Evolutionary conservation across 2,329 filamentous ascomycete species (phyloP), one percentile per base, ranked within the genome.

Genomic region (Sodiomyces alkalinus): DNA sequence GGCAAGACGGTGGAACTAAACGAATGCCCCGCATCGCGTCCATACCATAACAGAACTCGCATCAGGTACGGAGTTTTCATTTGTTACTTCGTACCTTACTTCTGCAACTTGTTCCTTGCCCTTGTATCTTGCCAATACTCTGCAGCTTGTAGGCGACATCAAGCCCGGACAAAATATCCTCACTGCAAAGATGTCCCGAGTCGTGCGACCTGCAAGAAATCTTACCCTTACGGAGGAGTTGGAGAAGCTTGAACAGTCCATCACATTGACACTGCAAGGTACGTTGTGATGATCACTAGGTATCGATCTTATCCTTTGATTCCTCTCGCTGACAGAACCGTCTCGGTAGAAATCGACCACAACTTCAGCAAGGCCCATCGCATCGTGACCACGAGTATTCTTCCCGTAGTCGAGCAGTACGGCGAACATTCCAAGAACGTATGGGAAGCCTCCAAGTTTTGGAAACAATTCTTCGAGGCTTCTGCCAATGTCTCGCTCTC

Each of bases 381-480:
- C 37, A 96, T 98, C 34, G 87, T 98, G 21, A 96, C 90, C 1
- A 78, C 80, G 1, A 92, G 76, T 47, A 94, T 98, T 31, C 58
- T 98, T 3, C 90, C 90, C 1, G 68, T 94, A 1, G 85, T 98
- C 13, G 87, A 96, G 49, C 79, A 92, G 47, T 98, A 98, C 55
- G 82, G 82, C 25, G 83, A 92, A 40, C 80, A 96, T 47, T 96
- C 90, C 2, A 78, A 77, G 37, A 74, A 85, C 27, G 87, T 98
- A 2, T 98, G 90, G 90, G 86, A 96, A 43, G 85, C 86, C 14
- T 92, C 87, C 30, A 93, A 92, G 80, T 98, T 98, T 56, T 98
- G 90, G 90, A 98, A 98, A 56, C 86, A 96, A 60, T 98, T 98
- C 62, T 98, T 98, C 55, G 90, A 98, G 57, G 85, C 90, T 19